Percentiles rank a stretch among this genome's conserved stretches.
Evolutionary conservation across 164 flowering plant species (phyloP).

Genomic region (Litsea cubeba): DNA sequence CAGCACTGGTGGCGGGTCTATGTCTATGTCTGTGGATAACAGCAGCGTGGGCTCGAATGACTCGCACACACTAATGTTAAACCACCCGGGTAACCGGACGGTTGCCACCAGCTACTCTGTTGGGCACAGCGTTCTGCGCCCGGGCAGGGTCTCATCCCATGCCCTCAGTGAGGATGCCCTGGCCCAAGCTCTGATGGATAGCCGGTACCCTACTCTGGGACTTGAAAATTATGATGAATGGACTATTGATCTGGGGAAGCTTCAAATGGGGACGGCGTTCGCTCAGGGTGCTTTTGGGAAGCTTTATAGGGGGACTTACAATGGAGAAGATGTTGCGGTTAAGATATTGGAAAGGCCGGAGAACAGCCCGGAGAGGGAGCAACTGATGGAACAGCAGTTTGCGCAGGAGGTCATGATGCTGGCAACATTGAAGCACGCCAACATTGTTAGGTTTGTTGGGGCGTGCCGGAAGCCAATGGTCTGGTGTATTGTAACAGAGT

Average conservation of each 20-base stretch:
- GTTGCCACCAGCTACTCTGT: slow-evolving; percentile 23
- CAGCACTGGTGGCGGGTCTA: slow-evolving; percentile 29
- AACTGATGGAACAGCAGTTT: slow-evolving; percentile 64
- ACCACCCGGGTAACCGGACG: slow-evolving; percentile 21
- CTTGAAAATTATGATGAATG: slow-evolving; percentile 58
- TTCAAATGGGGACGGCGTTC: slow-evolving; percentile 57
- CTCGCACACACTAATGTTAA: slow-evolving; percentile 25
- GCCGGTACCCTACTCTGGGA: slow-evolving; percentile 49
- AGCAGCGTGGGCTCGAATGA: slow-evolving; percentile 41
- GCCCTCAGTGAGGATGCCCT: slow-evolving; percentile 33
- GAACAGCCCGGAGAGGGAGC: slow-evolving; percentile 44
- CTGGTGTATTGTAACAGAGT: slow-evolving; percentile 79
- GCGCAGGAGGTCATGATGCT: slow-evolving; percentile 76
- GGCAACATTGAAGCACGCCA: slow-evolving; percentile 59
- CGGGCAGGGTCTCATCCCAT: slow-evolving; percentile 27
- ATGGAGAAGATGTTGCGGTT: slow-evolving; percentile 74
- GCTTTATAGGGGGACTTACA: slow-evolving; percentile 58
- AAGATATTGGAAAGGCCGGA: slow-evolving; percentile 72
- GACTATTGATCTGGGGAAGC: slow-evolving; percentile 68
- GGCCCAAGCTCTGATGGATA: slow-evolving; percentile 63
- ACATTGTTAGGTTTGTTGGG: slow-evolving; percentile 66
- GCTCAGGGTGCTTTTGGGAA: slow-evolving; percentile 79
- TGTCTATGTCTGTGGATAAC: slow-evolving; percentile 34
- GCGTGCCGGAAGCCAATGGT: slow-evolving; percentile 65
- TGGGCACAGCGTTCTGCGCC: slow-evolving; percentile 31